Base-by-base conservation (phyloP, 148 eudicot genomes). In the Amaranthus cruentus region DNA sequence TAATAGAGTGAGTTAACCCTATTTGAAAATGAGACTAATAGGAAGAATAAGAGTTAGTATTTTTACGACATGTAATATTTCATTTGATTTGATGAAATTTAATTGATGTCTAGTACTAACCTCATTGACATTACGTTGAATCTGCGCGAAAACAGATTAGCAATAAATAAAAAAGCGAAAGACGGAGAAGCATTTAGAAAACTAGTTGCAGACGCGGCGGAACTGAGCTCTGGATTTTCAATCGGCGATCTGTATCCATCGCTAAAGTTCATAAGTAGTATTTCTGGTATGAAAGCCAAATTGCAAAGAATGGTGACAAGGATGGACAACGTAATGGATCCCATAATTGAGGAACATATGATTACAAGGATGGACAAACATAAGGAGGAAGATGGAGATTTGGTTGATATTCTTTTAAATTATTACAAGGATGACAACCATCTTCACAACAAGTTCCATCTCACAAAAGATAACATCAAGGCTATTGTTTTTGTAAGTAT, bases 221-320 rank as follows among this genome's bases (percentile, higher is more conserved):
- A 68, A 4, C 10, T 63, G 4, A 11, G 63, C 4, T 64, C 74
- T 0, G 82, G 75, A 3, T 73, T 76, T 50, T 42, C 43, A 4
- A 2, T 73, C 2, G 77, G 74, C 0, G 85, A 82, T 48, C 42
- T 82, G 14, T 80, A 69, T 49, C 78, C 78, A 47, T 80, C 83
- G 2, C 6, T 28, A 12, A 73, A 81, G 51, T 53, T 62, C 12
- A 44, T 81, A 6, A 50, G 62, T 18, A 14, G 51, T 13, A n/a
- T 81, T 2, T 68, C 62, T n/a, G 83, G 83, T 8, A 15, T 75
- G 67, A 51, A 15, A 28, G 12, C 28, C 13, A 72, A 55, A 28
- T 8, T 76, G 0, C 5, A 21, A 28, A 65, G 67, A 52, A 57
- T 72, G 56, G 47, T 59, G n/a, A 42, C 13, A 8, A 57, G 14